These are phyloP conservation scores for Trichoderma gracile DNA, from an alignment of 2,329 filamentous ascomycete species.

Conservation along the genomic window DNA sequence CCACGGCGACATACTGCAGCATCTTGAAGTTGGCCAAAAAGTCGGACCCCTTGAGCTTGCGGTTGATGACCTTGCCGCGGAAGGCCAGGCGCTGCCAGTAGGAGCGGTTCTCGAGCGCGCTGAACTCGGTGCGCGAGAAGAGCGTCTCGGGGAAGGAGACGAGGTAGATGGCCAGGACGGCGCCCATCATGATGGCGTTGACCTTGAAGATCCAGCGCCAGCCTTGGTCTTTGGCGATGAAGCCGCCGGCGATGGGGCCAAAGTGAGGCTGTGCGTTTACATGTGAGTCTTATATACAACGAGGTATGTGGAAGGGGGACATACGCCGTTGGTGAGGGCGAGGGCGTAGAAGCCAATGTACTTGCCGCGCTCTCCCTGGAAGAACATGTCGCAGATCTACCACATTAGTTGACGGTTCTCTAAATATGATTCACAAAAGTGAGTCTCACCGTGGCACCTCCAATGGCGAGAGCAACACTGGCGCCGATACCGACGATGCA, in stretches of 20 bases:
- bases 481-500: slow-evolving; percentile 13
- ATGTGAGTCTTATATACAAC: too few relatives aligned
- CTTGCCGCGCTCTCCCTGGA: slow-evolving; percentile 19
- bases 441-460: slow-evolving; percentile 15
- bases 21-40: slow-evolving; percentile 18
- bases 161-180: background rate
- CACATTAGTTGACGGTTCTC: too few relatives aligned
- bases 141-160: slow-evolving; percentile 20
- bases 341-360: slow-evolving; percentile 23
- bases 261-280: slow-evolving; percentile 3
- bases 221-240: slow-evolving; percentile 10
- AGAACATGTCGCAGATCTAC: slow-evolving; percentile 19
- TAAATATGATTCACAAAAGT: background rate
- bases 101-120: slow-evolving; percentile 14
- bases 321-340: slow-evolving; percentile 16
- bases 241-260: slow-evolving; percentile 19
- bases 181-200: slow-evolving; percentile 19
- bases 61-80: slow-evolving; percentile 18
- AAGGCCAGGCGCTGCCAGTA: slow-evolving; percentile 17
- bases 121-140: slow-evolving; percentile 19
- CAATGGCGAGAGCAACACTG: slow-evolving; percentile 18
- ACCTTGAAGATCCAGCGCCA: slow-evolving; percentile 22
- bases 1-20: slow-evolving; percentile 16
- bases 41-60: slow-evolving; percentile 9
- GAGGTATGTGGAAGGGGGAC: background rate